Base-by-base conservation (phyloP, 2,329 filamentous ascomycete species). In the Pyrenochaeta sp. region DNA sequence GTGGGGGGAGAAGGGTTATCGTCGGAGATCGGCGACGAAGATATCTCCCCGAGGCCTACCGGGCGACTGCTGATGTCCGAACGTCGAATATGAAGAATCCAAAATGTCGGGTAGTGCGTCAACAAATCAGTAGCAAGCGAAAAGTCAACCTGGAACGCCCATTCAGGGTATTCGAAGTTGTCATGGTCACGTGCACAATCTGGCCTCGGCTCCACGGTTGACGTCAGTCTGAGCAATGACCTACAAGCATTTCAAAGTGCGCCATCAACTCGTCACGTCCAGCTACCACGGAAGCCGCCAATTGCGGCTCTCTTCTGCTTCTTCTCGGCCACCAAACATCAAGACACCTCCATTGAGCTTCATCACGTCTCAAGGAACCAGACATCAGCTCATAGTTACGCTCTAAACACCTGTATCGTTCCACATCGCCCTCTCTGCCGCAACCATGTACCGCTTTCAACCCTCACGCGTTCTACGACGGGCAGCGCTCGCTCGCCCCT, bases 361-460 rank as follows among this genome's bases (percentile, higher is more conserved):
- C 15, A 9, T 30, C 6, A 15, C 24, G 25, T 15, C 30, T 49
- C 32, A 13, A 42, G 25, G 6, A 12, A 45, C 44, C 43, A 52
- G 22, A 19, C 22, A 36, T 24, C 25, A 30, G 4, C 43, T 45
- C 30, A 22, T 24, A 36, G 27, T 40, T 15, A 24, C n/a, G 5
- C 25, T 43, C 27, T 8, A 15, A 45, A 19, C 19, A 19, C 19
- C 19, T 19, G 19, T 19, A 19, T 19, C 19, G 19, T 19, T 19
- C 19, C 19, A 19, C 19, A 19, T 19, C 19, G 19, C 15, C 32
- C 32, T 10, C 32, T 24, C 34, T 45, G 15, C 13, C 36, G 36
- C 25, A 28, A 60, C 51, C 24, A 74, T 74, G 72, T 71, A 72
- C 58, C 67, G 72, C 54, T 57, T 59, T 50, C 64, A 66, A 50